Conservation (phyloP, 306 rosid species). For the Medicago arabica region DNA sequence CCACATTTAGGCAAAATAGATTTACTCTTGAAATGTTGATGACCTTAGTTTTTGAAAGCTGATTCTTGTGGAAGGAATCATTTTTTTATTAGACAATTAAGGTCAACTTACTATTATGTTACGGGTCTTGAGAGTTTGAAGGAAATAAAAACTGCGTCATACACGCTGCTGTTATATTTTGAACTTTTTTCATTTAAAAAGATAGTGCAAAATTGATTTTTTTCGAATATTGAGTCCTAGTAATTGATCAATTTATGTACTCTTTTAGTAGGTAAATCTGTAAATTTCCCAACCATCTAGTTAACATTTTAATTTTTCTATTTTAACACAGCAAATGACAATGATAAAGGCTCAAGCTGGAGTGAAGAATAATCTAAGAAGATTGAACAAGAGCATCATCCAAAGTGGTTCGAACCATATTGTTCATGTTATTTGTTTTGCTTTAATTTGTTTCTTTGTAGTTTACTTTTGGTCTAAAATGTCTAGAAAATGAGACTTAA, state of each 20-base stretch:
- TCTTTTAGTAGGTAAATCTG: slow-evolving; percentile 8
- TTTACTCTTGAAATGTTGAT: slow-evolving; percentile 3
- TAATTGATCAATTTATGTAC: background rate
- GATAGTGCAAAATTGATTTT: background rate
- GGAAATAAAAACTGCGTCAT: background rate
- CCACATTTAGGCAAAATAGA: background rate
- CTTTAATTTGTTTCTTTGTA: slow-evolving; percentile 61
- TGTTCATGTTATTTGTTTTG: slow-evolving; percentile 78
- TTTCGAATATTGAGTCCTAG: background rate
- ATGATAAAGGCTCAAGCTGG: slow-evolving; percentile 89
- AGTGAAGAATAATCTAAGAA: slow-evolving; percentile 85
- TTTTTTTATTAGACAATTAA: background rate
- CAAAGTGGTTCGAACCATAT: slow-evolving; percentile 78
- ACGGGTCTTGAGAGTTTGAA: background rate
- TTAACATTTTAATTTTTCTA: slow-evolving; percentile 35
- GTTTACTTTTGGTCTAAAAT: slow-evolving; percentile 84
- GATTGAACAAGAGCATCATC: slow-evolving; percentile 85
- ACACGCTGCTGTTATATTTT: slow-evolving; percentile 31
- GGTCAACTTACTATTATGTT: slow-evolving; percentile 17
- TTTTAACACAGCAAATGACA: slow-evolving; percentile 72
- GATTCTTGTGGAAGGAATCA: slow-evolving; percentile 9
- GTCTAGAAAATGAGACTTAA: slow-evolving; percentile 59
- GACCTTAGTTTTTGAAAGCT: slow-evolving; percentile 8
- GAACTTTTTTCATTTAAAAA: background rate
- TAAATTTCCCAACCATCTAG: slow-evolving; percentile 16